phyloP scores from a whole-genome alignment of 352 stramenopile species.

The Phytophthora sp. region DNA sequence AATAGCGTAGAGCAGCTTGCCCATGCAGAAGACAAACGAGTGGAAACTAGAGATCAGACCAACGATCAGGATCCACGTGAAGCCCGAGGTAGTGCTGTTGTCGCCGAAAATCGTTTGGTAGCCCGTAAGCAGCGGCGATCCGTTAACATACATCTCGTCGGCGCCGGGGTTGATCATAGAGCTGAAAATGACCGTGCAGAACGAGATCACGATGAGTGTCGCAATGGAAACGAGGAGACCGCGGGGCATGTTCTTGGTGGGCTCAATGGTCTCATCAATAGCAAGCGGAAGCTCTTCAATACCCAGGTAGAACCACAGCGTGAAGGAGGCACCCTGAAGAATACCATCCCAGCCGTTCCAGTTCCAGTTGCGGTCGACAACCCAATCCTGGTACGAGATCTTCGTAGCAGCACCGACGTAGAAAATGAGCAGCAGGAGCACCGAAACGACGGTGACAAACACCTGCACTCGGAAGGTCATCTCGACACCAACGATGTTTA shows the following conservation, averaged over 20 bases:
- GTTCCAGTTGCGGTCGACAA: constrained; percentile 50
- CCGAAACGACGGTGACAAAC: constrained; percentile 44
- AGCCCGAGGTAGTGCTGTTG: constrained; percentile 61
- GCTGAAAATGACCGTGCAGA: constrained; percentile 62
- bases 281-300: constrained; percentile 53
- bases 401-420: constrained; percentile 52
- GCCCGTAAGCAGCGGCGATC: constrained; percentile 52
- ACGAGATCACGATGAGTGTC: constrained; percentile 49
- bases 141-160: constrained; percentile 37
- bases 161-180: constrained; percentile 58
- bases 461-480: constrained; percentile 65
- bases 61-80: constrained; percentile 61
- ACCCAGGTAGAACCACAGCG: constrained; percentile 48
- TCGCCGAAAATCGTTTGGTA: constrained; percentile 69
- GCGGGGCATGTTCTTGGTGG: constrained; percentile 58
- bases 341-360: constrained; percentile 51
- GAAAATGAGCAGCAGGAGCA: constrained; percentile 57
- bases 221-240: constrained; percentile 54
- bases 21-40: constrained; percentile 77
- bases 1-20: constrained; percentile 59
- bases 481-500: constrained; percentile 57
- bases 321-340: constrained; percentile 57
- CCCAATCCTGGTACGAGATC: constrained; percentile 54
- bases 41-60: constrained; percentile 62
- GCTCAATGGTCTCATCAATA: constrained; percentile 64